Evolutionary conservation across 1,139 yeast species (phyloP), one percentile per base, ranked within the genome.

Genomic region (Zygosaccharomyces pseudobailii): DNA sequence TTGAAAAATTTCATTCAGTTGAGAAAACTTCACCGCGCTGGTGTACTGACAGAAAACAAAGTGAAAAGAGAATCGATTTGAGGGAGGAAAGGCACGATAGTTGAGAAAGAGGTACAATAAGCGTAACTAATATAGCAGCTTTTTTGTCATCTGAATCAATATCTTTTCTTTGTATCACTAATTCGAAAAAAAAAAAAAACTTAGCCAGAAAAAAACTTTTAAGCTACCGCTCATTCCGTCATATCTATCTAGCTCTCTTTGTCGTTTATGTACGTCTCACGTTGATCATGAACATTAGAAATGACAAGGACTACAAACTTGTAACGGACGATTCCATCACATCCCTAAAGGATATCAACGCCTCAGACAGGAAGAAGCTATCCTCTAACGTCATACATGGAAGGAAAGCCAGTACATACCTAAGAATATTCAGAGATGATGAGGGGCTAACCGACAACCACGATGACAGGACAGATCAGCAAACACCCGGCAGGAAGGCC

Each of bases 361-460:
- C 55, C 3, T 52, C 58, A 3, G 63, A 62, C 33, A 51, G 49
- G 36, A 52, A 52, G 43, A 49, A 53, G 25, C 27, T 48, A 34
- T 22, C 42, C 6, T 43, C 45, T 24, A 45, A 43, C 9, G 49
- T 59, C 7, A 36, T 62, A 21, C 62, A 59, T 51, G 68, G 68
- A 9, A 56, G 69, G 46, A 65, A 66, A 44, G 69, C 68, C 4
- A 64, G 68, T 42, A 63, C 65, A 3, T 65, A 59, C 49, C 42
- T 65, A 40, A 55, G 69, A 33, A 64, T 65, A 30, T 65, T 64
- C 45, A 57, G 62, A 47, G 66, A 61, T 46, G 59, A 59, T 28
- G 60, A 56, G 22, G 50, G 43, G 27, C 38, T 45, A 30, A 42
- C 43, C 25, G 50, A 33, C n/a, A 35, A 28, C 33, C 27, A 36